Percentiles rank a stretch among this genome's conserved stretches.
phyloP scores from a whole-genome alignment of 2,329 filamentous ascomycete species.

The Xylariaceae sp. region DNA sequence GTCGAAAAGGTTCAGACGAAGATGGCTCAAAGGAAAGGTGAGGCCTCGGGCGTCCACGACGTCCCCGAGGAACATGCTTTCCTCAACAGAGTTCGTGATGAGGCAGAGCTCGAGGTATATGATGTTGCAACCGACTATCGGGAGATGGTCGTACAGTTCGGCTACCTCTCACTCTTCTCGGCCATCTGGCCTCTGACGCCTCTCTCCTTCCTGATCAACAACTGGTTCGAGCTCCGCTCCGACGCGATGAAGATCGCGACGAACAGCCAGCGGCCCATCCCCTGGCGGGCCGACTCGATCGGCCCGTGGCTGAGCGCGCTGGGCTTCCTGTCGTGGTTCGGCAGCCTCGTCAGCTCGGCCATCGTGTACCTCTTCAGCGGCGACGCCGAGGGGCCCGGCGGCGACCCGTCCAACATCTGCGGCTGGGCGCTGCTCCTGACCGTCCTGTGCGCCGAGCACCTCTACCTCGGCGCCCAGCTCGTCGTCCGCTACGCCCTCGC shows the following conservation, averaged over 20 bases:
- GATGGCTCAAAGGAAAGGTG: slow-evolving; percentile 46
- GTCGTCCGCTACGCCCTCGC: slow-evolving; percentile 64
- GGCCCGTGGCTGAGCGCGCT: slow-evolving; percentile 85
- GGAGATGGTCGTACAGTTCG: slow-evolving; percentile 84
- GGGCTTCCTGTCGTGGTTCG: slow-evolving; percentile 88
- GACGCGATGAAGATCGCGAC: slow-evolving; percentile 92
- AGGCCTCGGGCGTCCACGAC: slow-evolving; percentile 47
- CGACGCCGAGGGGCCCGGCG: slow-evolving; percentile 55
- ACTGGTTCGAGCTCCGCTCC: slow-evolving; percentile 90
- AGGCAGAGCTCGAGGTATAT: slow-evolving; percentile 76
- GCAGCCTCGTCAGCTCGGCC: slow-evolving; percentile 78
- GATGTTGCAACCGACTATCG: slow-evolving; percentile 86
- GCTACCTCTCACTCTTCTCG: slow-evolving; percentile 82
- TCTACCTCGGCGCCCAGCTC: slow-evolving; percentile 73
- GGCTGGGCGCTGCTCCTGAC: slow-evolving; percentile 74
- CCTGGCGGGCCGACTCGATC: slow-evolving; percentile 86
- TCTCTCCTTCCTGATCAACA: slow-evolving; percentile 83
- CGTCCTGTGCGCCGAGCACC: slow-evolving; percentile 80
- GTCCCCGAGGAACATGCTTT: slow-evolving; percentile 72
- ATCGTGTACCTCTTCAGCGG: slow-evolving; percentile 84
- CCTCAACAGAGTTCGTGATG: slow-evolving; percentile 70
- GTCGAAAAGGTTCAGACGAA: slow-evolving; percentile 66
- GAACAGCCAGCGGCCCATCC: slow-evolving; percentile 81
- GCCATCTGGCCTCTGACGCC: slow-evolving; percentile 93
- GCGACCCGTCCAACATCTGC: slow-evolving; percentile 62